Base-by-base conservation (phyloP, 1,139 yeast species). In the Arxiozyma bovina region DNA sequence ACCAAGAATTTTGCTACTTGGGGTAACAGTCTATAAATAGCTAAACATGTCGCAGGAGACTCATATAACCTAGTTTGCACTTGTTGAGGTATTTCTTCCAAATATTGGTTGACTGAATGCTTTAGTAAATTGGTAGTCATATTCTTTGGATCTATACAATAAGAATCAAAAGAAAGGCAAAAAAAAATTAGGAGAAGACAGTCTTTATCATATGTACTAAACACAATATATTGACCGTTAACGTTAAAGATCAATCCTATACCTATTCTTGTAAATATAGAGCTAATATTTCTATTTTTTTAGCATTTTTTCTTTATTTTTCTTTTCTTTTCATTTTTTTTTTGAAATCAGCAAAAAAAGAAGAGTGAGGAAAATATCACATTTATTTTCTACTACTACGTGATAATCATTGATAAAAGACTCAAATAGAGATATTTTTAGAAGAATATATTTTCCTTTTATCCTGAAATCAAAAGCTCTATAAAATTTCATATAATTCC, bases 41-140 rank as follows among this genome's bases (percentile, higher is more conserved):
- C 95, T 51, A 93, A 75, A 67, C 98, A 91, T 55, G 99, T 89
- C 18, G 97, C 96, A 2, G 99, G 96, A 53, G 87, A 80, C 58
- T 77, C 78, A 70, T 87, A 93, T 30, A 93, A 77, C 64, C 91
- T 80, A 25, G 85, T 78, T 62, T 90, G 91, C 18, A 90, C 89
- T 8, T 85, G 75, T 64, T 85, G 89, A 1, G 98, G 96, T 20
- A 93, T 80, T 21, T 87, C 90, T 66, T 90, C 97, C 57, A 93
- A 75, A 69, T 93, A 91, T 63, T 87, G 96, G 65, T 87, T 88
- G 60, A 93, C 96, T 6, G 93, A 87, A 45, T 86, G 80, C 65
- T 82, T 84, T 71, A 84, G 79, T 54, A 79, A 72, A 56, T 77
- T 76, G 45, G 76, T 70, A 17, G 77, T 70, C 63, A 68, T 66